phyloP scores from a whole-genome alignment of 192 early-diverging fungal species.

The Backusella morwellensis region DNA sequence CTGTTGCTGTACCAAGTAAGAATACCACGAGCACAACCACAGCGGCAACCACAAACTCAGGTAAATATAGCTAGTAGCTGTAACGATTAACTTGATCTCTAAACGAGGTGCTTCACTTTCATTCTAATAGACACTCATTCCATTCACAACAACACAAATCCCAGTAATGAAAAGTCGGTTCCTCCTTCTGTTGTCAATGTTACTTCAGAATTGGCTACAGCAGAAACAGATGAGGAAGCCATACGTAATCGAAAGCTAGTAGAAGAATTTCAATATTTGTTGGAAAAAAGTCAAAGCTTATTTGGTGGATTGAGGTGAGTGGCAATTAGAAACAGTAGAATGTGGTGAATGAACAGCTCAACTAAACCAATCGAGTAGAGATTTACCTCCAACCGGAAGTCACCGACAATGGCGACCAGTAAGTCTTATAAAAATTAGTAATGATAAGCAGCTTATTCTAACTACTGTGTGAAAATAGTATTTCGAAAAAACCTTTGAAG shows the following conservation, averaged over 20 bases:
- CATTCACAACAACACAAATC: not conserved
- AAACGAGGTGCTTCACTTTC: not conserved
- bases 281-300: conserved; percentile 96
- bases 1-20: not conserved
- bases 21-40: not conserved
- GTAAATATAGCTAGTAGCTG: not conserved
- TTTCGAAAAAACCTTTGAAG: conserved; percentile 97
- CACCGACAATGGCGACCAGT: conserved; percentile 62
- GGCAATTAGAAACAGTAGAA: not conserved
- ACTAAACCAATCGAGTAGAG: conserved; percentile 47
- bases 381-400: conserved; percentile 83
- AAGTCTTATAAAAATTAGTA: not conserved
- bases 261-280: conserved; percentile 89
- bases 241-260: conserved; percentile 53
- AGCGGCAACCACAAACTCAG: not conserved
- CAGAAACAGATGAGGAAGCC: conserved; percentile 20
- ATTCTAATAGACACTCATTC: not conserved
- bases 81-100: not conserved
- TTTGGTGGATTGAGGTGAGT: conserved; percentile 88
- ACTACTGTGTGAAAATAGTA: conserved; percentile 41
- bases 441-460: not conserved
- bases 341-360: not conserved
- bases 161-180: not conserved
- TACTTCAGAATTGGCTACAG: not conserved
- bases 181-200: not conserved